Percentiles rank a stretch among this genome's conserved stretches.
Conservation (phyloP, 768 basidiomycete genomes). For the Pulveroboletus sp. region DNA sequence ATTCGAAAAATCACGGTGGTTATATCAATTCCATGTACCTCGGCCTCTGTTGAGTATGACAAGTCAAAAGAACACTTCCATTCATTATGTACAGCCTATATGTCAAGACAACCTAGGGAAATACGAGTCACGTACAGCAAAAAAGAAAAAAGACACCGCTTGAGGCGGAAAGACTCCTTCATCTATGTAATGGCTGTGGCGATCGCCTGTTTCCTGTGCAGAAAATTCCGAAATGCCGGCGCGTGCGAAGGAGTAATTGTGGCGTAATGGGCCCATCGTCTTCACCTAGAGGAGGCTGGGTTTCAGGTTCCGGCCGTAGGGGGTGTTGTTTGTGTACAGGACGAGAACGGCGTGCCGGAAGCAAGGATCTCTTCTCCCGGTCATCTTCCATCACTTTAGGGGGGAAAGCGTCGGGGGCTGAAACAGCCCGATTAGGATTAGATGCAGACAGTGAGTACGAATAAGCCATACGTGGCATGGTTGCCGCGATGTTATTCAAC, state of each 20-base stretch:
- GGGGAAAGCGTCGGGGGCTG: slow-evolving; percentile 38
- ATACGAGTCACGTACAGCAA: slow-evolving; percentile 7
- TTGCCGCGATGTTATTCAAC: slow-evolving; percentile 18
- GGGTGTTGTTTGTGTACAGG: slow-evolving; percentile 25
- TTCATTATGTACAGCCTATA: slow-evolving; percentile 8
- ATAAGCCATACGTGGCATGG: slow-evolving; percentile 36
- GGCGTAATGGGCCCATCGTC: slow-evolving; percentile 4
- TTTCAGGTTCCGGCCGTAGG: slow-evolving; percentile 8
- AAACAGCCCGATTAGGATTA: slow-evolving; percentile 10
- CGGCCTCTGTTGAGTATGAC: neutral
- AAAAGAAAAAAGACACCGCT: slow-evolving; percentile 1
- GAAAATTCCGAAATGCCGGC: slow-evolving; percentile 35
- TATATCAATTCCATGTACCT: neutral
- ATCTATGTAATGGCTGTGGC: slow-evolving; percentile 11
- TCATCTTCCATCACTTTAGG: slow-evolving; percentile 14
- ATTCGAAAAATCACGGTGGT: neutral
- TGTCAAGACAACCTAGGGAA: neutral
- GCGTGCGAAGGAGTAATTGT: slow-evolving; percentile 13
- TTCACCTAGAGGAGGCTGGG: neutral
- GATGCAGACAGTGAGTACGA: neutral
- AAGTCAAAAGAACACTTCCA: slow-evolving; percentile 4
- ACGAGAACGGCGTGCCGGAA: slow-evolving; percentile 16
- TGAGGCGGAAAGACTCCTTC: neutral
- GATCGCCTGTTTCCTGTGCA: slow-evolving; percentile 30
- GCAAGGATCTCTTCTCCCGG: slow-evolving; percentile 11